phyloP scores from a whole-genome alignment of 2,329 filamentous ascomycete species.

The Corinectria fuckeliana region DNA sequence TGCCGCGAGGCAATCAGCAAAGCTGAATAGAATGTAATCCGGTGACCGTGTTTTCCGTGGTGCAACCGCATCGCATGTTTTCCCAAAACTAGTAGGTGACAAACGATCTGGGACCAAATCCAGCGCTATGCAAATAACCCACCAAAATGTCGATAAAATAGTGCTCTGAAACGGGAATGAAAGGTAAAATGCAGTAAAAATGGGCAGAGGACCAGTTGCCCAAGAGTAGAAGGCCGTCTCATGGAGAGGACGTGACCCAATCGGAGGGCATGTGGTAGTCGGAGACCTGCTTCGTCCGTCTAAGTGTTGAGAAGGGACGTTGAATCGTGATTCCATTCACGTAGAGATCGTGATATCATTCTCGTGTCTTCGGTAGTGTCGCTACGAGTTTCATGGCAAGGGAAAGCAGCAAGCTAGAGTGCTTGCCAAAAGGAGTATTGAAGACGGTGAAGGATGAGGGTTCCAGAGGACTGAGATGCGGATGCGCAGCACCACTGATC shows the following conservation, averaged over 20 bases:
- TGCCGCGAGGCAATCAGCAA: conserved; percentile 40
- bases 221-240: conserved; percentile 25
- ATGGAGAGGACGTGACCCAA: conserved; percentile 10
- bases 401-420: conserved; percentile 14
- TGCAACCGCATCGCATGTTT: conserved; percentile 17
- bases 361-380: conserved; percentile 43
- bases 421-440: conserved; percentile 11
- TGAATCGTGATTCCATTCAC: conserved; percentile 26
- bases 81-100: conserved; percentile 26
- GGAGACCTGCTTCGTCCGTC: conserved; percentile 1
- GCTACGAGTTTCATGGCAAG: conserved; percentile 28
- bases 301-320: conserved; percentile 17
- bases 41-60: conserved; percentile 18
- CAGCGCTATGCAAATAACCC: conserved; percentile 36
- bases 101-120: conserved; percentile 23
- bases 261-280: conserved; percentile 1
- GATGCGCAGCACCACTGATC: conserved; percentile 11
- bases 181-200: conserved; percentile 5
- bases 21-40: conserved; percentile 36
- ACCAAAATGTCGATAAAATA: conserved; percentile 15
- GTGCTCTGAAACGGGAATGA: conserved; percentile 12
- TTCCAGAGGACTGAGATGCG: conserved; percentile 7
- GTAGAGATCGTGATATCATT: conserved; percentile 37
- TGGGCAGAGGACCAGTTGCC: not conserved
- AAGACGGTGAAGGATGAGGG: conserved; percentile 8